Evolutionary conservation across 208 protist genomes (phyloP).

Genomic region (Paratrypanosoma confusum): DNA sequence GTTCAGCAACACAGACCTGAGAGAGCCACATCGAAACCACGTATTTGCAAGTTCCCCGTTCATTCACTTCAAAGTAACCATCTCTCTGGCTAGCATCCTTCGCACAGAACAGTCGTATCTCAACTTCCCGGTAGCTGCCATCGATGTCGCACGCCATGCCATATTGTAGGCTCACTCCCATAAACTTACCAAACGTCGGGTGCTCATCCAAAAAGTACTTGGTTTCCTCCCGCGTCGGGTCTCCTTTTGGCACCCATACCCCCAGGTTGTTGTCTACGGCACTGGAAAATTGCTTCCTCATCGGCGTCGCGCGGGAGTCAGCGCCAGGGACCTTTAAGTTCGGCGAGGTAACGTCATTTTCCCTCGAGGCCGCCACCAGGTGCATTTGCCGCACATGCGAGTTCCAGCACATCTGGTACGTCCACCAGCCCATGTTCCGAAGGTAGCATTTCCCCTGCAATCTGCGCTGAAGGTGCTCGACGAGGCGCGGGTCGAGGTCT

Average conservation of each 20-base stretch:
- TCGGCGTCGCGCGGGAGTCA: too few relatives aligned
- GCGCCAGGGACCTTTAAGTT: too few relatives aligned
- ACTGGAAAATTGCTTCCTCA: too few relatives aligned
- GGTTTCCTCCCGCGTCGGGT: too few relatives aligned
- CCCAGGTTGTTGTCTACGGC: too few relatives aligned
- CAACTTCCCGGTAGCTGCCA: conserved; percentile 7
- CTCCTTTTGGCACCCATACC: too few relatives aligned
- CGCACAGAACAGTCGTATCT: conserved; percentile 19
- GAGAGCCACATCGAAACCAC: background rate
- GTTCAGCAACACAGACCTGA: background rate
- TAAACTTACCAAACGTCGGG: conserved; percentile 4
- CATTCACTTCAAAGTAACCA: background rate
- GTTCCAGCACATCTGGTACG: conserved; percentile 27
- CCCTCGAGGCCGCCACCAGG: background rate
- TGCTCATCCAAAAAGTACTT: conserved; percentile 12
- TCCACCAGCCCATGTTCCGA: conserved; percentile 18
- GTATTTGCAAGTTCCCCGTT: background rate
- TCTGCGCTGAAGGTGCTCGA: background rate
- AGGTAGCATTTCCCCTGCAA: conserved; percentile 5
- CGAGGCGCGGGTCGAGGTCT: too few relatives aligned
- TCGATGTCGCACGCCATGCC: conserved; percentile 16
- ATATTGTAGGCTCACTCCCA: conserved; percentile 8
- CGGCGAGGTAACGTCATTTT: too few relatives aligned
- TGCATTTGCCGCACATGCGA: conserved; percentile 18
- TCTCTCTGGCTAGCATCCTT: background rate